Base-by-base conservation (phyloP, 2,329 filamentous ascomycete genomes). In the Aspergillus aculeatinus region DNA sequence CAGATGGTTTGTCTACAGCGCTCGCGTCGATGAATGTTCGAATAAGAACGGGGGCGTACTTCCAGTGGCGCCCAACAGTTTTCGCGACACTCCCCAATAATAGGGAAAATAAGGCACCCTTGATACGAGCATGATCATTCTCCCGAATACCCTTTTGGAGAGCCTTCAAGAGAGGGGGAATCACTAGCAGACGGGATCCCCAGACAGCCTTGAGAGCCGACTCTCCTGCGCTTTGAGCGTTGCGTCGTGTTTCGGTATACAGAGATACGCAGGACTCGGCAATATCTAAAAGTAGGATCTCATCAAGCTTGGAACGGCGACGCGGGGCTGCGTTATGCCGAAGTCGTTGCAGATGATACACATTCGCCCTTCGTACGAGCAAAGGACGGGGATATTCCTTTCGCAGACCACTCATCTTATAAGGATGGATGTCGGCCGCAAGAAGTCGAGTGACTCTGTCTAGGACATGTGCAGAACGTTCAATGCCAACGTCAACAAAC, bases 401-500 rank as follows among this genome's bases (percentile, higher is more conserved):
- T 55, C 94, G 86, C 23, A 96, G 81, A 4, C 95, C 95, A 65
- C 90, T 96, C 72, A 97, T 91, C 77, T 96, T 97, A 81, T 97
- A 99, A 0, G 94, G 90, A 25, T 91, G 87, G 61, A 93, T 89
- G 69, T 99, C 95, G 5, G 91, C 89, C 68, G 89, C 88, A 72
- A 97, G 89, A 1, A 99, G 84, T 56, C 92, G 86, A 4, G 90
- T 86, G 14, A 98, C 88, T 21, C 95, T 85, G 73, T 99, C 95
- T 10, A 98, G 81, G 2, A 96, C 91, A 73, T 97, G 95, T 0
- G 95, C 94, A 19, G 94, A 97, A 61, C 94, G 85, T 77, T 99
- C 95, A 61, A 97, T 96, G 19, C 96, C 95, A 47, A 99, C 93
- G 70, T 99, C 95, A 1, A 96, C 92, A 69, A 99, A 98, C 92